phyloP scores from a whole-genome alignment of 768 basidiomycete genomes.

The Tylopilus balloui region DNA sequence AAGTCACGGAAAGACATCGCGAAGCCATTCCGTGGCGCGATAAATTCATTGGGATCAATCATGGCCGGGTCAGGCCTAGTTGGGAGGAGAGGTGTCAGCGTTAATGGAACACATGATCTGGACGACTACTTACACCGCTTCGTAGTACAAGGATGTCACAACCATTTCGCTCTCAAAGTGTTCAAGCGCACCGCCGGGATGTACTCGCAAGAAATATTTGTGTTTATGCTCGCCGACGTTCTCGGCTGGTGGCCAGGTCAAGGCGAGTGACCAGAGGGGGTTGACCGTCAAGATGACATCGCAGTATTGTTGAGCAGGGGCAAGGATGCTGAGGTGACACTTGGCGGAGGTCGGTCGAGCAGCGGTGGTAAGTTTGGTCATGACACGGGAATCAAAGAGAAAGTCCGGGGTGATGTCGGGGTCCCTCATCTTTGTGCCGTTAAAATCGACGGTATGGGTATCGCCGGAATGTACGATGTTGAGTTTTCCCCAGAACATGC shows the following conservation, averaged over 20 bases:
- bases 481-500: slow-evolving; percentile 85
- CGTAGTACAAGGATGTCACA: slow-evolving; percentile 78
- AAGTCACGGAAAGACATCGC: slow-evolving; percentile 83
- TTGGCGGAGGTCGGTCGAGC: slow-evolving; percentile 71
- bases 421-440: slow-evolving; percentile 65
- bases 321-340: slow-evolving; percentile 70
- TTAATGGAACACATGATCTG: neutral
- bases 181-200: slow-evolving; percentile 82
- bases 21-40: slow-evolving; percentile 78
- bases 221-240: slow-evolving; percentile 61
- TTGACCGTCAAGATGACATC: slow-evolving; percentile 73
- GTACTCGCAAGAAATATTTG: slow-evolving; percentile 79
- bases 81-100: slow-evolving; percentile 5
- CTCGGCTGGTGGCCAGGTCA: slow-evolving; percentile 79
- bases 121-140: slow-evolving; percentile 60
- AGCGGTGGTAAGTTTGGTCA: slow-evolving; percentile 71
- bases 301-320: slow-evolving; percentile 73
- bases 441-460: slow-evolving; percentile 78
- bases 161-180: slow-evolving; percentile 83
- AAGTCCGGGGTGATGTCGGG: slow-evolving; percentile 64
- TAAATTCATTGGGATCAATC: slow-evolving; percentile 74
- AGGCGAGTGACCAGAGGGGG: slow-evolving; percentile 66
- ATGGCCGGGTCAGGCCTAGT: slow-evolving; percentile 69
- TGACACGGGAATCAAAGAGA: slow-evolving; percentile 70
- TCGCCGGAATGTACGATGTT: slow-evolving; percentile 76